Conservation (phyloP, 2,329 filamentous ascomycete species). For the Blastomyces percursus region DNA sequence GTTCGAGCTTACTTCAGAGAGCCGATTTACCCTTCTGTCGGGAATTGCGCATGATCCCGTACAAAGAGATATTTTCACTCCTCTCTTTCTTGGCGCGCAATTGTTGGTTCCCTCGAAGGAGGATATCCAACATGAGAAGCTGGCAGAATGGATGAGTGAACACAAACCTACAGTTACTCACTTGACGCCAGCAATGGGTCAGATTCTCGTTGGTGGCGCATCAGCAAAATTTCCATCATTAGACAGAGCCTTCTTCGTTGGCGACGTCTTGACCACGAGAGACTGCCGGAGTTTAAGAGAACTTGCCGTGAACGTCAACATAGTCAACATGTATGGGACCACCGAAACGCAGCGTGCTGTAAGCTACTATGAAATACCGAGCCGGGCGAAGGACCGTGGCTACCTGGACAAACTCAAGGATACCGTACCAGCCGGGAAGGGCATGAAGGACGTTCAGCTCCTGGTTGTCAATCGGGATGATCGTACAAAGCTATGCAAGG, state of each 20-base stretch:
- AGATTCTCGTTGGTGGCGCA: conserved; percentile 81
- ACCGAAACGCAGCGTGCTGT: conserved; percentile 77
- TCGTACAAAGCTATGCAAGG: conserved; percentile 56
- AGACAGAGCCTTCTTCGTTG: conserved; percentile 79
- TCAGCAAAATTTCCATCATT: conserved; percentile 64
- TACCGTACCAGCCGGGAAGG: conserved; percentile 69
- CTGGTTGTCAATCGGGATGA: conserved; percentile 66
- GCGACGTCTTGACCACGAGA: conserved; percentile 74
- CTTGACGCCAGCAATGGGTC: conserved; percentile 91
- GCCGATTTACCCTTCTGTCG: conserved; percentile 69
- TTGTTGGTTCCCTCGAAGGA: conserved; percentile 69
- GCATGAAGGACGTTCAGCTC: conserved; percentile 83
- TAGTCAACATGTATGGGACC: conserved; percentile 80
- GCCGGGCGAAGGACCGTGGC: conserved; percentile 50
- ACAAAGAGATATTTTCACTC: conserved; percentile 68
- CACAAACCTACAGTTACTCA: conserved; percentile 70
- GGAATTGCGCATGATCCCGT: conserved; percentile 60
- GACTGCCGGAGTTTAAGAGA: conserved; percentile 69
- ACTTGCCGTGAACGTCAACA: conserved; percentile 61
- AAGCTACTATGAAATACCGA: conserved; percentile 68
- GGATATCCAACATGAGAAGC: conserved; percentile 72
- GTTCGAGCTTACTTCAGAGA: conserved; percentile 62
- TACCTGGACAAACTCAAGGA: conserved; percentile 56
- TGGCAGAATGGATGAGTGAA: conserved; percentile 79
- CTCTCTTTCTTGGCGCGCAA: conserved; percentile 72